Base-by-base conservation (phyloP, 139 green algal genomes). In the Chlamydomonas incerta region DNA sequence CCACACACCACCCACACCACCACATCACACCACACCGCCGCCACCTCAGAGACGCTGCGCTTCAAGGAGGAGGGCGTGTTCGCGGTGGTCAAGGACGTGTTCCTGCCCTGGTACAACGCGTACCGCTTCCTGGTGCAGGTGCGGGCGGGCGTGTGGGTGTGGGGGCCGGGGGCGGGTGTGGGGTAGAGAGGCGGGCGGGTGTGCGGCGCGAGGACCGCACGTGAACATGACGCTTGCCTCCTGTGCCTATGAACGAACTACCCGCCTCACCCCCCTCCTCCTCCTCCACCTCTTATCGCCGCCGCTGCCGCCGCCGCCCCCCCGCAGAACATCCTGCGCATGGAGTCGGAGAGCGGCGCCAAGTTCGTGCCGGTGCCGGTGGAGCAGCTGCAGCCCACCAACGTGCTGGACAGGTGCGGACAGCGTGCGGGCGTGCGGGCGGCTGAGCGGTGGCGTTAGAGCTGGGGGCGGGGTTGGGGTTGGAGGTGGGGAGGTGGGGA, bases 61-160 rank as follows among this genome's bases (percentile, higher is more conserved):
- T 77, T 93, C 52, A 95, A 96, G 91, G 96, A 99, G 93, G 95
- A 98, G 69, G 98, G 98, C 34, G 98, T 99, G 63, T 97, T 98
- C 81, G 90, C 60, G 1, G 96, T 99, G 24, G 93, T 99, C 34
- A 98, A 98, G 89, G 96, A 98, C 86, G 95, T 99, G 26, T 99
- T 99, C 88, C 93, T 99, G 88, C 98, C 98, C 21, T 99, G 98
- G 98, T 85, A 85, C 65, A 85, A 81, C 63, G 69, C 71, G 3
- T 82, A 81, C 52, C 83, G 91, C 83, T 95, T 95, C 87, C 87
- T 95, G 10, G 86, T 93, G 17, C 92, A 95, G 88, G 80, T 82
- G 77, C 4, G 73, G 3, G 3, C 65, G 41, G 41, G 41, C 8
- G 41, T 5, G 41, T 50, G 41, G 41, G 41, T 50, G 8, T 50